A percentile compares a stretch with the other conserved stretches of the same genome.
Evolutionary conservation across 2,329 filamentous ascomycete genomes (phyloP).

Genomic region (Fonsecaea multimorphosa): DNA sequence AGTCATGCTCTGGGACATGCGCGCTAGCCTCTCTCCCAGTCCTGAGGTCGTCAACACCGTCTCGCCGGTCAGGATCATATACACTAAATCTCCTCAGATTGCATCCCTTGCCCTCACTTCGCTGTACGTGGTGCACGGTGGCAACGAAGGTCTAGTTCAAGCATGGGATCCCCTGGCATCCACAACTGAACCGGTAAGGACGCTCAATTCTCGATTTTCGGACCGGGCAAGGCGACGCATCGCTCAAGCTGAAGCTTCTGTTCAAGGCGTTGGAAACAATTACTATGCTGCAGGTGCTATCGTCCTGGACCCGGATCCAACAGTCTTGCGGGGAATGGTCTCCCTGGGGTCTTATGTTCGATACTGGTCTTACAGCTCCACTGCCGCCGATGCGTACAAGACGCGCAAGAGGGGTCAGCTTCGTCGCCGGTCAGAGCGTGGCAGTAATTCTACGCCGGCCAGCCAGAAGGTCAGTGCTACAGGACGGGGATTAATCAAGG

Average conservation of each 20-base stretch:
- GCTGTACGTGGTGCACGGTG: constrained; percentile 88
- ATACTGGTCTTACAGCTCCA: constrained; percentile 94
- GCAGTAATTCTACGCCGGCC: constrained; percentile 62
- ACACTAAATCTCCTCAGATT: constrained; percentile 88
- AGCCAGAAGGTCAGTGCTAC: constrained; percentile 65
- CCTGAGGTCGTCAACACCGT: constrained; percentile 64
- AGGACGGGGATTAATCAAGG: constrained; percentile 72
- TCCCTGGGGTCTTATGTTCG: constrained; percentile 85
- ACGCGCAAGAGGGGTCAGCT: constrained; percentile 75
- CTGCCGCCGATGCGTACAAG: constrained; percentile 72
- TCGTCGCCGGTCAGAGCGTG: constrained; percentile 68
- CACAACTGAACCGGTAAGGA: constrained; percentile 76
- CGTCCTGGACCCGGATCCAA: constrained; percentile 84
- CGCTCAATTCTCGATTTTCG: constrained; percentile 83
- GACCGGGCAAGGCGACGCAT: constrained; percentile 79
- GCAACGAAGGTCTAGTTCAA: constrained; percentile 92
- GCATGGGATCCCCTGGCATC: constrained; percentile 96
- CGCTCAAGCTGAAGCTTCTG: constrained; percentile 69
- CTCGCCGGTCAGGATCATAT: constrained; percentile 76
- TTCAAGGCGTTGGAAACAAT: constrained; percentile 72
- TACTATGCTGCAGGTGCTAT: constrained; percentile 84
- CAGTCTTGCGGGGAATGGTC: constrained; percentile 81
- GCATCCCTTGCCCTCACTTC: constrained; percentile 82
- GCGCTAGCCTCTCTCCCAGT: constrained; percentile 66
- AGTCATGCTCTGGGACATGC: constrained; percentile 85